Percentiles rank a stretch among this genome's conserved stretches.
Evolutionary conservation across 2,329 filamentous ascomycete genomes (phyloP).

Genomic region (Penicillium sp.): DNA sequence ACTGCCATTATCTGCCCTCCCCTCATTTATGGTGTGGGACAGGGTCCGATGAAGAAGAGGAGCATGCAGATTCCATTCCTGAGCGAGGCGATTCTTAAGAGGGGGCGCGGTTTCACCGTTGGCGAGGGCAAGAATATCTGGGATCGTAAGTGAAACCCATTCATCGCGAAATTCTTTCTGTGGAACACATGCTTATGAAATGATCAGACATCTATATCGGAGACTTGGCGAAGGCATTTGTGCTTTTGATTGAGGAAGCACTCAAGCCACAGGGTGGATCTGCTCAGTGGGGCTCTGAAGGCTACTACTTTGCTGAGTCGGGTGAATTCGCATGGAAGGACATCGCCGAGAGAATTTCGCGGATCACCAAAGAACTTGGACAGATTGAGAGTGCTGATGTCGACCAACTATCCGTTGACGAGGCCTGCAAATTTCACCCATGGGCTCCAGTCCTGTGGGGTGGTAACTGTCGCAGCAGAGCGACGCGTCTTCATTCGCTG

Average conservation of each 20-base stretch:
- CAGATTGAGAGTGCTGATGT: not conserved
- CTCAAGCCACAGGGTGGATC: not conserved
- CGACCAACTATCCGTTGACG: not conserved
- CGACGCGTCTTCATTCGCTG: not conserved
- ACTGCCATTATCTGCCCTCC: constrained; percentile 6
- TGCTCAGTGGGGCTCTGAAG: not conserved
- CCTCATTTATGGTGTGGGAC: constrained; percentile 1
- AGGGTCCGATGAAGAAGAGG: constrained; percentile 2
- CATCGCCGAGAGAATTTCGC: not conserved
- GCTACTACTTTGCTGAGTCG: constrained; percentile 1
- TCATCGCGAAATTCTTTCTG: too few species aligned
- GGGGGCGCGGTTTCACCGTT: not conserved
- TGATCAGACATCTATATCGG: not conserved
- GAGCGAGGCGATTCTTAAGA: not conserved
- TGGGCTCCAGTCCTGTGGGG: constrained; percentile 2
- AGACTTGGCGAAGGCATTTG: not conserved
- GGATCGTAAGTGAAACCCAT: not conserved
- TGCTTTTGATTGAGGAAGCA: not conserved
- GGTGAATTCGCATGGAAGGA: constrained; percentile 2
- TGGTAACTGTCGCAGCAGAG: constrained; percentile 1
- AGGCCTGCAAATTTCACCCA: not conserved
- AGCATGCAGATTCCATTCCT: constrained; percentile 6
- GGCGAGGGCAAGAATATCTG: not conserved
- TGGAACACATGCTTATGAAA: not conserved
- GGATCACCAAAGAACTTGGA: not conserved